Evolutionary conservation across 2,329 filamentous ascomycete genomes (phyloP), one percentile per base, ranked within the genome.

Genomic region (Arthrobotrys entomopaga): DNA sequence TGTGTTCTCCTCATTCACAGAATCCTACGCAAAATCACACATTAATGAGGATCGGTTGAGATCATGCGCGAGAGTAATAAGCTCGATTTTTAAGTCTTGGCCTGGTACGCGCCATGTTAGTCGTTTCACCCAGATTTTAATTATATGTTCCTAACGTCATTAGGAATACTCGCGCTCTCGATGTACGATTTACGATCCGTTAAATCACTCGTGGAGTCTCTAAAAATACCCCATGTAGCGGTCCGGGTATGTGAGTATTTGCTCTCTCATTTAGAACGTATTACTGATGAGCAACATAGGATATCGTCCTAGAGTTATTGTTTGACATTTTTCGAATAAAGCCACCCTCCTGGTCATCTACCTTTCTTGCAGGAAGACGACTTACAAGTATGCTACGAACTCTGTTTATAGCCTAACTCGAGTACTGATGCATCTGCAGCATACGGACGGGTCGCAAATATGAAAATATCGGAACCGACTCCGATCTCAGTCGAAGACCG

Each of bases 61-160:
- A 80, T 91, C 93, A 59, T 97, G 95, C 78, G 91, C 93, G 8
- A 93, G 91, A 79, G 92, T 96, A n/a, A 93, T 99, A 70, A 88
- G 92, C n/a, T 89, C 90, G 13, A 89, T 97, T 77, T 84, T 99
- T 78, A 94, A 92, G 80, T 95, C 92, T 59, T 99, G 96, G 95
- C 90, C 95, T 7, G 95, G 78, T 78, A 77, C 46, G 73, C 46
- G 24, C n/a, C 13, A 58, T 66, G 16, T 24, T 24, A 54, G 26
- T 38, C 34, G 13, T 50, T 11, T 22, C 16, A 1, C 19, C 3
- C 24, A 26, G 5, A 24, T 15, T 48, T 2, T 11, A 24, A 4
- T n/a, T 8, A 16, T 48, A 10, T 15, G 1, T 46, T 8, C 29
- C 57, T 49, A 49, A 58, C 38, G 11, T 20, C 5, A 13, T n/a